Evolutionary conservation across 2,329 filamentous ascomycete genomes (phyloP).

Genomic region (Hypocrella siamensis): DNA sequence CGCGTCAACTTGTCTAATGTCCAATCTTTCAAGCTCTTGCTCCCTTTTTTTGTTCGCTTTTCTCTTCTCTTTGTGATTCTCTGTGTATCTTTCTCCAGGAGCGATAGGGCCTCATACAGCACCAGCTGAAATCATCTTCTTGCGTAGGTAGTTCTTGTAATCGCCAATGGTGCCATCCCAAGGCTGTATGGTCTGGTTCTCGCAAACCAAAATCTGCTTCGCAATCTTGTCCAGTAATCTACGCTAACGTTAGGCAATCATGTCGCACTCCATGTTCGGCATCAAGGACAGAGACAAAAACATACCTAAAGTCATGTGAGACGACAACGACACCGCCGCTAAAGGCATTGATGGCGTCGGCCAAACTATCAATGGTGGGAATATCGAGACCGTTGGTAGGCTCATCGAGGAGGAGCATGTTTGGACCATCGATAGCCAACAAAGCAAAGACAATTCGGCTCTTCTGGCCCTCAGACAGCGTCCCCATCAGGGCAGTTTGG

Average conservation of each 20-base stretch:
- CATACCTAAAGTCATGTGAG: slow-evolving; percentile 95
- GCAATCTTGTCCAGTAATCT: slow-evolving; percentile 98
- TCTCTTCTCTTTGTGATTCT: slow-evolving; percentile 1
- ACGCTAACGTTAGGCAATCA: slow-evolving; percentile 6
- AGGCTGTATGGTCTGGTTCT: slow-evolving; percentile 82
- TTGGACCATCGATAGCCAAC: slow-evolving; percentile 85
- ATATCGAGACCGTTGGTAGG: slow-evolving; percentile 99
- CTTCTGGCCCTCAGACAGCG: slow-evolving; percentile 94
- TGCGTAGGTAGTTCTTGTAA: slow-evolving; percentile 97
- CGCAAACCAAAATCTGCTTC: slow-evolving; percentile 98
- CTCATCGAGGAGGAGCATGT: slow-evolving; percentile 97
- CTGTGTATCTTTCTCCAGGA: slow-evolving; percentile 1
- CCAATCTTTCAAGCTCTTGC: slow-evolving; percentile 10
- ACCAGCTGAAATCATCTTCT: slow-evolving; percentile 91
- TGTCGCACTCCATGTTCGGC: not conserved
- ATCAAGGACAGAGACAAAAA: slow-evolving; percentile 1
- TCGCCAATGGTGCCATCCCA: slow-evolving; percentile 85
- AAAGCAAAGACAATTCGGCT: slow-evolving; percentile 95
- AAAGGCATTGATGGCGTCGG: slow-evolving; percentile 93
- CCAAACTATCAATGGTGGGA: slow-evolving; percentile 91
- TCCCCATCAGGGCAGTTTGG: slow-evolving; percentile 96
- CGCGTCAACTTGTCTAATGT: slow-evolving; percentile 8
- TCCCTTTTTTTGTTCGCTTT: slow-evolving; percentile 1
- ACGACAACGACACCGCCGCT: slow-evolving; percentile 95
- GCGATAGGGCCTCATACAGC: slow-evolving; percentile 53